Evolutionary conservation across 2,329 filamentous ascomycete genomes (phyloP), one percentile per base, ranked within the genome.

Genomic region (Sarocladiaceae sp.): DNA sequence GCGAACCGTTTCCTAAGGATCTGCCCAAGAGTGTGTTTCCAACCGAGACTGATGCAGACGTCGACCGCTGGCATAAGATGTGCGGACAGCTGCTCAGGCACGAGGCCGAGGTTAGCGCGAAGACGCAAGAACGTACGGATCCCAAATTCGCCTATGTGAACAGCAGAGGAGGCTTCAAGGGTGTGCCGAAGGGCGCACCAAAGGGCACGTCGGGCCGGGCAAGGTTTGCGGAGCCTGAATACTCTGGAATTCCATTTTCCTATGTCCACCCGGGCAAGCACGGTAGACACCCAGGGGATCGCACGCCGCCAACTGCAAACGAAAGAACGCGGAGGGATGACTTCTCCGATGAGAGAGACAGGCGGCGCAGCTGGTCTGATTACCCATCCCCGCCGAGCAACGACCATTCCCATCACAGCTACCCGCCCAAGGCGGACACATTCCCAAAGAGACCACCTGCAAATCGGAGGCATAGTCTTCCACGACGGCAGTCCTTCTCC

Each of bases 41-140:
- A 1, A 59, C 73, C 2, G 69, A 77, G 33, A 78, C 89, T 1
- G 91, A 97, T 55, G 67, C 74, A 4, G 83, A 85, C n/a, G 89
- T 95, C 65, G 80, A 89, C 45, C 70, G 74, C 47, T 98, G 93
- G 91, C 89, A 97, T 59, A 80, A 85, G 52, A 71, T 74, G 2
- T 90, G 94, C 46, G 84, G 81, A 27, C 74, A 83, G 47, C 80
- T 78, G 52, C 65, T 95, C 40, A 78, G 81, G 49, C 70, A 76
- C 45, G 82, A 90, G 52, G 70, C 72, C 2, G 64, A 66, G 10
- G 61, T 62, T 4, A 43, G 40, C 18, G 40, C 26, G 12, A 43
- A 33, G 40, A 21, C 40, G 15, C 49, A 57, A 16, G 62, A 60
- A n/a, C 56, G 50, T 53, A 48, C 58, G 37, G 51, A 67, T 49